These are phyloP conservation scores for Cryptococcus amylolentus DNA, from an alignment of 1,284 basidiomycete species.

Conservation along the genomic window DNA sequence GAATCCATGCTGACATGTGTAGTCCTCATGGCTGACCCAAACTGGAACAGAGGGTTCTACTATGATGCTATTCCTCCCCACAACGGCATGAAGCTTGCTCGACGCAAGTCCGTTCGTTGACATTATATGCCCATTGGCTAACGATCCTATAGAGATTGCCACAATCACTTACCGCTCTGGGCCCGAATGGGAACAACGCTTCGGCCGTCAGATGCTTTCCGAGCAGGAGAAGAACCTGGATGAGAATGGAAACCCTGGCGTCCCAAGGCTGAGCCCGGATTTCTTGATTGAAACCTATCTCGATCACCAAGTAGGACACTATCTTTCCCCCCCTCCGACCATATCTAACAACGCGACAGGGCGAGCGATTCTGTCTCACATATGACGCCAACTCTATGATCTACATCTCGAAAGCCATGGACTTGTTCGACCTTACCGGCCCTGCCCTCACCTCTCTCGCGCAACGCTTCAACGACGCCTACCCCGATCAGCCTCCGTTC, in stretches of 20 bases:
- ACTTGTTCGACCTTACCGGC: constrained; percentile 92
- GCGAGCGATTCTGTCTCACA: constrained; percentile 94
- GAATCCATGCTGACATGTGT: constrained; percentile 1
- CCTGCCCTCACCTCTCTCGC: constrained; percentile 70
- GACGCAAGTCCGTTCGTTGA: constrained; percentile 62
- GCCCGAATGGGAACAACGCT: constrained; percentile 97
- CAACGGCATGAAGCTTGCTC: constrained; percentile 95
- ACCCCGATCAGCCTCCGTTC: constrained; percentile 44
- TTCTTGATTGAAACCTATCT: constrained; percentile 99
- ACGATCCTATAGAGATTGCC: constrained; percentile 71
- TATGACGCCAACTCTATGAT: constrained; percentile 99
- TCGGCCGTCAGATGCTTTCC: constrained; percentile 62
- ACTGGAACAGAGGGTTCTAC: constrained; percentile 99
- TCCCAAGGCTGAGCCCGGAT: constrained; percentile 85
- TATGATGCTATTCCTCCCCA: constrained; percentile 93
- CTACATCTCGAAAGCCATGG: constrained; percentile 99
- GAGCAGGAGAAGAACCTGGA: constrained; percentile 35
- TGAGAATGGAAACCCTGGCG: constrained; percentile 21
- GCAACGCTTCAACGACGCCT: constrained; percentile 36
- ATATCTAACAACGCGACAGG: constrained; percentile 49
- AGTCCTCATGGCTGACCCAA: constrained; percentile 99
- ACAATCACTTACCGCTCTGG: constrained; percentile 99
- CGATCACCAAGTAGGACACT: constrained; percentile 72
- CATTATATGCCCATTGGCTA: neutral
- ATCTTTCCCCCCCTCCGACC: neutral